Evolutionary conservation across 495 filamentous ascomycete species (phyloP), one percentile per base, ranked within the genome.

Genomic region (Oleoguttula mirabilis): DNA sequence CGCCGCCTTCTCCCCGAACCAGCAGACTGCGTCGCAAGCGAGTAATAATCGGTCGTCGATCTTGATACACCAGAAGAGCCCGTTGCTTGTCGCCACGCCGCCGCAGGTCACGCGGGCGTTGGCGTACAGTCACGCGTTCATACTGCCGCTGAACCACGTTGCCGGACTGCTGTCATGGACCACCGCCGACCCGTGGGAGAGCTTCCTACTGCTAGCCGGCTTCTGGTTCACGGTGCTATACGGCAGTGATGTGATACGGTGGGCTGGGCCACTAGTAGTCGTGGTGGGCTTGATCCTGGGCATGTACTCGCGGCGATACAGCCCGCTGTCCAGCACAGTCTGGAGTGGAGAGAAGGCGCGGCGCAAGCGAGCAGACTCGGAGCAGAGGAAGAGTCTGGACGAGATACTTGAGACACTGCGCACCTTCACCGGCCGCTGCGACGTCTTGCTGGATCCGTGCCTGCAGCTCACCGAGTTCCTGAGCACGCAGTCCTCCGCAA

Each of bases 31-130:
- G 12, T 21, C 43, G n/a, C 42, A 20, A 5, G 39, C 20, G 22
- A 22, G 71, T 22, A 36, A 27, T 10, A 44, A 24, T 11, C 10
- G 28, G 4, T 19, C 3, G 3, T 41, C 84, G 44, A 83, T 96
- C 51, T 76, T 96, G 40, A 88, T 99, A 1, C 87, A 96, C 60
- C 87, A 90, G 58, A 99, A 96, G 63, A 92, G 84, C 3, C 90
- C 92, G 15, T 65, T 99, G 19, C 70, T 99, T 23, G 79, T 92
- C 36, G 84, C 88, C 10, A 99, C 90, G 23, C 90, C 90, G 21
- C 92, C 90, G 2, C 80, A 88, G 57, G 76, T 99, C 56, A 96
- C 90, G 4, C 73, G 88, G 34, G 85, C 87, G 0, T 70, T 99
- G 38, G 87, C 86, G 43, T 93, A 95, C 56, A 92, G 85, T 17